phyloP scores from a whole-genome alignment of 208 protist species.

The Acanthamoeba divionensis region DNA sequence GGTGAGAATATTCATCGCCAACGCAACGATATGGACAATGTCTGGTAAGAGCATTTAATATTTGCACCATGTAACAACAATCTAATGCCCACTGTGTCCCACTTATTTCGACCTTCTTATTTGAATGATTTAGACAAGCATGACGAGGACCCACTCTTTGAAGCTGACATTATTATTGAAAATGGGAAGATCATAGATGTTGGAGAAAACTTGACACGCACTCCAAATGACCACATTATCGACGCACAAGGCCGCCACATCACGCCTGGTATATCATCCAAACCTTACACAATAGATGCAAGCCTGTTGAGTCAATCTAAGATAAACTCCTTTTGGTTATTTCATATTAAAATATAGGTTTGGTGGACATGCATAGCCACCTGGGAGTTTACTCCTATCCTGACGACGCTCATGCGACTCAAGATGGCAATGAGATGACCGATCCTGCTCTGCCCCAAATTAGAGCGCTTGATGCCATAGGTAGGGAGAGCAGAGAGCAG shows the following conservation, averaged over 20 bases:
- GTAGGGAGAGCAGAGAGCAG: too few relatives aligned
- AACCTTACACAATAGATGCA: too few relatives aligned
- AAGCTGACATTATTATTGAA: background rate
- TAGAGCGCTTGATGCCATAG: conserved; percentile 49
- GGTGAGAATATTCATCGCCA: background rate
- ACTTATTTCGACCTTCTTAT: background rate
- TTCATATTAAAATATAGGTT: background rate
- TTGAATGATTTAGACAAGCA: background rate
- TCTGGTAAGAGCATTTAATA: too few relatives aligned
- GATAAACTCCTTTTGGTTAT: background rate
- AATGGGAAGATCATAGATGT: background rate
- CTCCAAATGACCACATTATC: background rate
- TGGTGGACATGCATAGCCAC: conserved; percentile 12
- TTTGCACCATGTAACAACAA: background rate
- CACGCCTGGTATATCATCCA: conserved; percentile 57
- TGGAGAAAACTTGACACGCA: background rate
- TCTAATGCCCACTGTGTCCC: background rate
- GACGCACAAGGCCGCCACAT: conserved; percentile 2
- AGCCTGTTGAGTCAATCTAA: too few relatives aligned
- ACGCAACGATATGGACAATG: background rate
- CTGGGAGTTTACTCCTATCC: conserved; percentile 38
- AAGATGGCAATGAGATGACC: conserved; percentile 63
- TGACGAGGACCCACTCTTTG: background rate
- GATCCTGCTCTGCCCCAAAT: conserved; percentile 42
- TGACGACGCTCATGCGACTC: background rate